A percentile compares a stretch with the other conserved stretches of the same genome.
phyloP scores from a whole-genome alignment of 2,329 filamentous ascomycete genomes.

The Gremmenia infestans region DNA sequence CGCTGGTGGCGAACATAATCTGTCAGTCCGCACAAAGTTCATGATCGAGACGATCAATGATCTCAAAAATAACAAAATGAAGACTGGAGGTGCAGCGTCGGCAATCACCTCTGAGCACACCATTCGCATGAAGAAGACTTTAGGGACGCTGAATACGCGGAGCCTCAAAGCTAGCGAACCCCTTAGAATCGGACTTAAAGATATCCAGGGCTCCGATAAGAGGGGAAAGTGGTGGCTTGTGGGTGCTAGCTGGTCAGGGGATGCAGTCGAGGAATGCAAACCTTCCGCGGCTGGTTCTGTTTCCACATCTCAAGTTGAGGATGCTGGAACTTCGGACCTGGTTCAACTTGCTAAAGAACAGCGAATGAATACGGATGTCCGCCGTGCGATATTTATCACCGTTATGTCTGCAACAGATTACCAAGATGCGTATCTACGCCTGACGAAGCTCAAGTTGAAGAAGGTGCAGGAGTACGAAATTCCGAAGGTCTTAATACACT shows the following conservation, averaged over 20 bases:
- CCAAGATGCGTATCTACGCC: conserved; percentile 74
- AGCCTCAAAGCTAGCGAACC: conserved; percentile 72
- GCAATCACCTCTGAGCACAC: conserved; percentile 75
- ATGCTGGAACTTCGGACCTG: conserved; percentile 29
- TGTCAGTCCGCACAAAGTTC: conserved; percentile 88
- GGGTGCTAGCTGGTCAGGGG: conserved; percentile 78
- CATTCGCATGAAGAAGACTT: conserved; percentile 79
- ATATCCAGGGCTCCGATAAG: conserved; percentile 78
- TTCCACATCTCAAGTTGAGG: conserved; percentile 29
- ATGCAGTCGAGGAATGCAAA: conserved; percentile 21
- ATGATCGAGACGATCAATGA: conserved; percentile 97
- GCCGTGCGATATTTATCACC: conserved; percentile 77
- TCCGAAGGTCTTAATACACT: conserved; percentile 81
- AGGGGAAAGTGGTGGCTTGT: conserved; percentile 98
- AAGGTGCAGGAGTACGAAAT: conserved; percentile 83
- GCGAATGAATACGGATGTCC: conserved; percentile 34
- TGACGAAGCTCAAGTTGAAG: conserved; percentile 80
- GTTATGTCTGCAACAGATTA: conserved; percentile 82
- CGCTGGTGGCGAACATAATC: conserved; percentile 59
- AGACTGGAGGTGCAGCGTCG: conserved; percentile 66
- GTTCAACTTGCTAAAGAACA: conserved; percentile 32
- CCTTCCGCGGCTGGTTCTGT: conserved; percentile 18
- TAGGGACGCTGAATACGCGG: conserved; percentile 69
- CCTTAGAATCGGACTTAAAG: conserved; percentile 72
- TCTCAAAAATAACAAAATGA: conserved; percentile 89